A percentile compares a stretch with the other conserved stretches of the same genome.
Evolutionary conservation across 108 stramenopile genomes (phyloP).

Genomic region (Nitzschia palea): DNA sequence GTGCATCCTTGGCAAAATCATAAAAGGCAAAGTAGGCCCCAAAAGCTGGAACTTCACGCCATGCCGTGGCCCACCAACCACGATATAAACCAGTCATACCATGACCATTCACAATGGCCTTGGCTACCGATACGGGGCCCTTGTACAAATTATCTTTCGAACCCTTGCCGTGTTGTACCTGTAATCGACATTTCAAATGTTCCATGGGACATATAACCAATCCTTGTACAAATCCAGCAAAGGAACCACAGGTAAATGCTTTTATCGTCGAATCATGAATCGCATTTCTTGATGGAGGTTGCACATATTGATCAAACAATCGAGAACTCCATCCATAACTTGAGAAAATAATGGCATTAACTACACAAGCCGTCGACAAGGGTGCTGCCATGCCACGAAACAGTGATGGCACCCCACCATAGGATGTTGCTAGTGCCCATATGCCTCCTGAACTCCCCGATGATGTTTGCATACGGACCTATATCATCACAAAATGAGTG

Average conservation of each 20-base stretch:
- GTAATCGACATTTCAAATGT: constrained; percentile 92
- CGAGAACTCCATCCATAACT: constrained; percentile 76
- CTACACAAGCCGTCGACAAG: constrained; percentile 71
- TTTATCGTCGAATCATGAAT: constrained; percentile 17
- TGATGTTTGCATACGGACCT: constrained; percentile 42
- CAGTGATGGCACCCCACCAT: constrained; percentile 65
- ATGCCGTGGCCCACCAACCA: constrained; percentile 66
- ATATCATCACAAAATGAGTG: not conserved
- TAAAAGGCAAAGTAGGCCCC: constrained; percentile 91
- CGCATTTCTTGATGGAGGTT: not conserved
- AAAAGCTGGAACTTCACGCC: constrained; percentile 90
- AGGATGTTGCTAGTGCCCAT: constrained; percentile 13
- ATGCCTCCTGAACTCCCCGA: constrained; percentile 1
- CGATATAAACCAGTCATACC: constrained; percentile 65
- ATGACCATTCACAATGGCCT: constrained; percentile 49
- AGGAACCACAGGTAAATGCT: constrained; percentile 77
- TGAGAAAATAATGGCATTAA: constrained; percentile 90
- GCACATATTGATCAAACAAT: constrained; percentile 59
- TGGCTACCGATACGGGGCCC: constrained; percentile 54
- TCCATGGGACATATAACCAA: constrained; percentile 85
- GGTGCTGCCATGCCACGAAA: constrained; percentile 89
- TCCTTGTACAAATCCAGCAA: constrained; percentile 87
- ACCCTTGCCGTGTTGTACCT: constrained; percentile 53
- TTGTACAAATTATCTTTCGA: constrained; percentile 36
- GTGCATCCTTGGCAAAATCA: constrained; percentile 65